Conservation (phyloP, 495 filamentous ascomycete genomes). For the Neurospora sp. region DNA sequence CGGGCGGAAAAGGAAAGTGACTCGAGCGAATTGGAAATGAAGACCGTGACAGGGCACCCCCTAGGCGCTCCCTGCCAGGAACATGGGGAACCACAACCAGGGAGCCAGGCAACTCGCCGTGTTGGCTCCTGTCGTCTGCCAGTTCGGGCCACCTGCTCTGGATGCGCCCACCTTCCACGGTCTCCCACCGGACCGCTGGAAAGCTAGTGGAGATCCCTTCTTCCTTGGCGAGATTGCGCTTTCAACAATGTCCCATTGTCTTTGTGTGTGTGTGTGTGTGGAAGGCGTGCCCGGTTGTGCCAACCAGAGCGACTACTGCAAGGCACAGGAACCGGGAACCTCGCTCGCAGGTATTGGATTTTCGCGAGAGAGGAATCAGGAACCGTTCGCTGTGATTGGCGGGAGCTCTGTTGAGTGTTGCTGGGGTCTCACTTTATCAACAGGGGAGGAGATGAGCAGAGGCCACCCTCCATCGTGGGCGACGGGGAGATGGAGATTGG, state of each 20-base stretch:
- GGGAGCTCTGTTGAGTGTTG: neutral
- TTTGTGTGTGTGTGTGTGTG: neutral
- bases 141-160: constrained; percentile 2
- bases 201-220: constrained; percentile 11
- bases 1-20: neutral
- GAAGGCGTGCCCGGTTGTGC: neutral
- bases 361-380: neutral
- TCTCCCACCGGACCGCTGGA: neutral
- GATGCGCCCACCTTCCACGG: neutral
- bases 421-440: neutral
- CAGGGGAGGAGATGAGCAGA: neutral
- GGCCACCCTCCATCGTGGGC: neutral
- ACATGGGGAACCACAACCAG: neutral
- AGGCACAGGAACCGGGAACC: neutral
- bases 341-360: neutral
- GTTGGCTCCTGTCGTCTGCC: neutral
- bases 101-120: constrained; percentile 3
- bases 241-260: neutral
- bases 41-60: neutral
- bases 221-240: constrained; percentile 27
- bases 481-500: neutral
- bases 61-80: neutral
- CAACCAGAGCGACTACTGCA: neutral
- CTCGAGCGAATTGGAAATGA: neutral
- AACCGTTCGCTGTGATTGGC: neutral